Evolutionary conservation across 2,329 filamentous ascomycete species (phyloP).

Genomic region (Juglanconis sp.): DNA sequence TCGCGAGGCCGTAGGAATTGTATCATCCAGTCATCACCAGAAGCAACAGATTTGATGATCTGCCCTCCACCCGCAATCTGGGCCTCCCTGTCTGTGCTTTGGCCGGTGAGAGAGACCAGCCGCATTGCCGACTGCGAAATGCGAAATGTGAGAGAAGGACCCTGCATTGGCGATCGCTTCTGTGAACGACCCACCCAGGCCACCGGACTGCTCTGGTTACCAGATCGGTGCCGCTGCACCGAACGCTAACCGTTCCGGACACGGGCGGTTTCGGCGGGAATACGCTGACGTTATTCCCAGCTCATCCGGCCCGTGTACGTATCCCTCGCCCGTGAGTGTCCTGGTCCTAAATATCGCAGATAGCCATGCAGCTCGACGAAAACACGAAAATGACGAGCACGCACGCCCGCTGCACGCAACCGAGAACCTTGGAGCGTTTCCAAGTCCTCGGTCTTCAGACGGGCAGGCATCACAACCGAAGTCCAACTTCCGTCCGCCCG

Average conservation of each 20-base stretch:
- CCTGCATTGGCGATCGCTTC: neutral
- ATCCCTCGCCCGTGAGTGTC: neutral
- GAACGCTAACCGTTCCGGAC: neutral
- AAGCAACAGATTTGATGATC: neutral
- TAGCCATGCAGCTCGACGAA: conserved; percentile 1
- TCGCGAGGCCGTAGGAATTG: no score
- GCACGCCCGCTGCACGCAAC: neutral
- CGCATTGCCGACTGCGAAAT: neutral
- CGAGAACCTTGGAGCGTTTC: neutral
- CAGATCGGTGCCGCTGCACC: neutral
- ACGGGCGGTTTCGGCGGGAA: neutral
- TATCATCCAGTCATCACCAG: neutral
- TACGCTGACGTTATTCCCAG: neutral
- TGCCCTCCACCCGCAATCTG: neutral
- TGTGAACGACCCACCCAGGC: neutral
- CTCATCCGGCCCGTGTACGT: neutral
- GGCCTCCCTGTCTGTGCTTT: neutral
- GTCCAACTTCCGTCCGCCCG: neutral
- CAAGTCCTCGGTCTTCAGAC: neutral
- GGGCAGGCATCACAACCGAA: neutral
- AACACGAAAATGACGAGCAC: neutral
- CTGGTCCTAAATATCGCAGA: neutral
- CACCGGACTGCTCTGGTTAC: neutral
- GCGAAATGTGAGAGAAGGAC: neutral
- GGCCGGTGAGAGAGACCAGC: neutral